These are phyloP conservation scores for Aspergillus panamensis DNA, from an alignment of 495 filamentous ascomycete genomes.

Conservation along the genomic window DNA sequence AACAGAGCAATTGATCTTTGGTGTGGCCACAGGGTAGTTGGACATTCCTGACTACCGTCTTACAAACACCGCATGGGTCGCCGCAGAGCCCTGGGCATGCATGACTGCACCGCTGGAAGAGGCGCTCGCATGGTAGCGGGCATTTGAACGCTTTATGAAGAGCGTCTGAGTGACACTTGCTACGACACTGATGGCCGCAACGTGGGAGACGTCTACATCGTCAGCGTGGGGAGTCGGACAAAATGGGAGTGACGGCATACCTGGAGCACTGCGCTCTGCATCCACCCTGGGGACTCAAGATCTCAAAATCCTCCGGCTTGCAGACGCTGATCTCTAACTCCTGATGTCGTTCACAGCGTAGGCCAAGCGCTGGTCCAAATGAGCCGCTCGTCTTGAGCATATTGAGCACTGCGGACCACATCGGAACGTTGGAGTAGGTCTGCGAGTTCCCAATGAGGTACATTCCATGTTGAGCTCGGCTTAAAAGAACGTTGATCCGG, in stretches of 20 bases:
- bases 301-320: constrained; percentile 58
- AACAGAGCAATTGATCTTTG: constrained; percentile 46
- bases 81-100: constrained; percentile 60
- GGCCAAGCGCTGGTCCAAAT: constrained; percentile 51
- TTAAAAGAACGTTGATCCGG: constrained; percentile 75
- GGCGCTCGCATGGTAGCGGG: constrained; percentile 54
- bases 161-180: constrained; percentile 64
- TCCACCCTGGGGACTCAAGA: constrained; percentile 66
- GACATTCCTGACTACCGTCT: constrained; percentile 42
- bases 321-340: constrained; percentile 52
- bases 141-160: constrained; percentile 66
- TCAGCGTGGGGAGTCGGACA: background rate
- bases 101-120: constrained; percentile 56
- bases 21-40: constrained; percentile 60
- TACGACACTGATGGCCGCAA: constrained; percentile 69
- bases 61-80: constrained; percentile 46
- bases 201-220: constrained; percentile 39
- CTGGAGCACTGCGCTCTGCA: constrained; percentile 53
- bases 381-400: constrained; percentile 49
- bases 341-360: constrained; percentile 67
- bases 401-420: constrained; percentile 66
- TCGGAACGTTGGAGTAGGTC: constrained; percentile 52
- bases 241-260: background rate
- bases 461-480: constrained; percentile 75
- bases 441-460: constrained; percentile 74